Percentiles rank a stretch among this genome's conserved stretches.
Evolutionary conservation across 2,329 filamentous ascomycete species (phyloP).

Genomic region (Daldinia sp.): DNA sequence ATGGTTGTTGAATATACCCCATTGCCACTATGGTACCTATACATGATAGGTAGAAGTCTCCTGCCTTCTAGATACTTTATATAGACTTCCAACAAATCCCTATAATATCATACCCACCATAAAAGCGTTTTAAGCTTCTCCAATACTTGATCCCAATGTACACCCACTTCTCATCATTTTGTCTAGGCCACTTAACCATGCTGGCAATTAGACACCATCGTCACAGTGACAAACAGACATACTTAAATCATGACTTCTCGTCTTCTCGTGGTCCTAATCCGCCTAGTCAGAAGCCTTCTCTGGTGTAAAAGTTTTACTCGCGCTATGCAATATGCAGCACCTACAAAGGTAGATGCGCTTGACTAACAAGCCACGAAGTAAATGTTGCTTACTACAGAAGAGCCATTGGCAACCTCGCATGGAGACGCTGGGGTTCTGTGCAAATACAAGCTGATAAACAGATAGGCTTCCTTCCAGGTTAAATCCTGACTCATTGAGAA

Average conservation of each 20-base stretch:
- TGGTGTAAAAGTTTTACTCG: background rate
- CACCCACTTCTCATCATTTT: background rate
- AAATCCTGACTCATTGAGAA: background rate
- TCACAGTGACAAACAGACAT: background rate
- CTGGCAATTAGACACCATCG: background rate
- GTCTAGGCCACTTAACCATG: background rate
- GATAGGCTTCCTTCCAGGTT: background rate
- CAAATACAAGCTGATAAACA: background rate
- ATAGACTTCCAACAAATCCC: too few relatives aligned
- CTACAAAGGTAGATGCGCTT: constrained; percentile 3
- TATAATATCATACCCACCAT: too few relatives aligned
- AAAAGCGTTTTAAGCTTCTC: too few relatives aligned
- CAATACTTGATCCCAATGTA: too few relatives aligned
- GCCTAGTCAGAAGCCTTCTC: background rate
- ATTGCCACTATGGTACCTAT: too few relatives aligned
- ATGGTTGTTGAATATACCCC: too few relatives aligned
- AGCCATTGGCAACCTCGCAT: constrained; percentile 12
- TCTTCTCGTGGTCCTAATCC: background rate
- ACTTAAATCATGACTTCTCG: background rate
- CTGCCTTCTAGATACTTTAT: too few relatives aligned
- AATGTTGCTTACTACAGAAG: constrained; percentile 10
- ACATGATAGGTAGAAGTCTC: too few relatives aligned
- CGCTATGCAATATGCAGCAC: constrained; percentile 16
- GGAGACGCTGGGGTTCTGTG: constrained; percentile 14
- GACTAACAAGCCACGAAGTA: constrained; percentile 18